Evolutionary conservation across 495 filamentous ascomycete genomes (phyloP).

Genomic region (Polyplosphaeria fusca): DNA sequence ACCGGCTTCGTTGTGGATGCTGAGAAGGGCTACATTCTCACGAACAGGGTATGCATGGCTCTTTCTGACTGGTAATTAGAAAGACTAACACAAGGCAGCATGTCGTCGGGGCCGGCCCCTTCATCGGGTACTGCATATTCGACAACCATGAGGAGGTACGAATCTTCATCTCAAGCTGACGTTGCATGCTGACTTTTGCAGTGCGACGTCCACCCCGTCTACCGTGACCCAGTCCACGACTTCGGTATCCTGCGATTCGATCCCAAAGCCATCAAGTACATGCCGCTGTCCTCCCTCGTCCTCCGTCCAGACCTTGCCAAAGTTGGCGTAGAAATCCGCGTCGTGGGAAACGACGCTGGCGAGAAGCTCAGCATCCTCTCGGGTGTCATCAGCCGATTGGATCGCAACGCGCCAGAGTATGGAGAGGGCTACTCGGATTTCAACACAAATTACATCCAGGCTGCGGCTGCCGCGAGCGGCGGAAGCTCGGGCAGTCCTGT

Average conservation of each 20-base stretch:
- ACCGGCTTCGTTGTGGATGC: constrained; percentile 98
- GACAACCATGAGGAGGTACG: constrained; percentile 85
- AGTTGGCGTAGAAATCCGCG: constrained; percentile 89
- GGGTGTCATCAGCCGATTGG: constrained; percentile 91
- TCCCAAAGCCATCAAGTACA: constrained; percentile 92
- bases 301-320: constrained; percentile 75
- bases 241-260: constrained; percentile 97
- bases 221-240: constrained; percentile 97
- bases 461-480: constrained; percentile 90
- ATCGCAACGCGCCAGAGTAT: constrained; percentile 96
- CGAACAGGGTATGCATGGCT: constrained; percentile 29
- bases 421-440: constrained; percentile 98
- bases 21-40: constrained; percentile 67
- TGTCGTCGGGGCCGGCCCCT: constrained; percentile 93
- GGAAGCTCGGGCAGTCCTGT: constrained; percentile 97
- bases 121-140: constrained; percentile 97
- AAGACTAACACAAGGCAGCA: constrained; percentile 69
- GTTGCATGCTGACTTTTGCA: constrained; percentile 45
- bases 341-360: constrained; percentile 97
- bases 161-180: neutral
- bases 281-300: constrained; percentile 75
- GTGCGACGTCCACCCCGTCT: constrained; percentile 96
- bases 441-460: constrained; percentile 99
- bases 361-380: constrained; percentile 98
- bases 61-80: neutral